These are phyloP conservation scores for Tolypocladium paradoxum DNA, from an alignment of 2,329 filamentous ascomycete species.

Conservation along the genomic window DNA sequence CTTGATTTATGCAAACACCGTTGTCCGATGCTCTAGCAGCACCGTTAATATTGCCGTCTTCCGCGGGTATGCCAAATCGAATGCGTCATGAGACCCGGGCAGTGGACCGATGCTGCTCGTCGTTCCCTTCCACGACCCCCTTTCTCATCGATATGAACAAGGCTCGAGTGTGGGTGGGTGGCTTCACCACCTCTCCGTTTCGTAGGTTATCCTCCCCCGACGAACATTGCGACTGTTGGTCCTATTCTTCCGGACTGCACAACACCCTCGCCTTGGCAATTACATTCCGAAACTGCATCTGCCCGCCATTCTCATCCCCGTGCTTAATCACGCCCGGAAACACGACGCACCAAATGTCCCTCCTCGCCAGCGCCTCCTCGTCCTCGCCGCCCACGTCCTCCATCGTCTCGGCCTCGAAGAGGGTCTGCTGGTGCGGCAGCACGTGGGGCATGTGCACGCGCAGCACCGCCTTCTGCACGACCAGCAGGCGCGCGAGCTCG, in stretches of 20 bases:
- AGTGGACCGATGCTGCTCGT: too few relatives aligned
- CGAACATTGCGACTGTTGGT: neutral
- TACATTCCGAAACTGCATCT: conserved; percentile 50
- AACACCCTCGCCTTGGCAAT: conserved; percentile 57
- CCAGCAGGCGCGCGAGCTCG: conserved; percentile 44
- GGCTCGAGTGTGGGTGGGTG: too few relatives aligned
- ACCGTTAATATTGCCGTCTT: too few relatives aligned
- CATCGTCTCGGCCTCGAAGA: conserved; percentile 51
- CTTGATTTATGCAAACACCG: too few relatives aligned
- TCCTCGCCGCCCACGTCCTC: conserved; percentile 55
- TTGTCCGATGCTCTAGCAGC: too few relatives aligned
- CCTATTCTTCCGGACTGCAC: conserved; percentile 34
- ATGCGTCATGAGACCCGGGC: too few relatives aligned
- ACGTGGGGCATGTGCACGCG: conserved; percentile 43
- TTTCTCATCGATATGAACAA: too few relatives aligned
- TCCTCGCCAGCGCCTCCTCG: conserved; percentile 39
- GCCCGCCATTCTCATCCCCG: conserved; percentile 53
- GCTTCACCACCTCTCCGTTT: too few relatives aligned
- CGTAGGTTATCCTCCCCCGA: too few relatives aligned
- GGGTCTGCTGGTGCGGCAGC: conserved; percentile 38
- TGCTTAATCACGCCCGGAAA: conserved; percentile 55
- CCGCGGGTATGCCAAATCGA: too few relatives aligned
- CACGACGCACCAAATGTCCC: conserved; percentile 50
- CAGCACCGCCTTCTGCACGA: conserved; percentile 48
- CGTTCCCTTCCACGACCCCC: too few relatives aligned